A percentile compares a stretch with the other conserved stretches of the same genome.
Conservation (phyloP, 768 basidiomycete species). For the Amanita exitialis region DNA sequence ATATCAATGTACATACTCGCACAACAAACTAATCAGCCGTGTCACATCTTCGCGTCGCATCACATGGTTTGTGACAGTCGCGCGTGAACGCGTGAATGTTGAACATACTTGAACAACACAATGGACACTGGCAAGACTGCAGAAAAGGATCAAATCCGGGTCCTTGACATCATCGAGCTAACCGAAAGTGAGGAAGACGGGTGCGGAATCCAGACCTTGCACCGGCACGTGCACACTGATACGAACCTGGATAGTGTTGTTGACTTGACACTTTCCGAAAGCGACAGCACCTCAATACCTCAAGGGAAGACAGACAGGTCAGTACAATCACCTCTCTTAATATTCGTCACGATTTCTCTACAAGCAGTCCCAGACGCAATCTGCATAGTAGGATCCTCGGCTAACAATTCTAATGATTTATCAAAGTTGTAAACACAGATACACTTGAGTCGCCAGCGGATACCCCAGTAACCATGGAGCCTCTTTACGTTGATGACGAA, state of each 20-base stretch:
- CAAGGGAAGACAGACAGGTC: background rate
- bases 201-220: background rate
- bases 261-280: background rate
- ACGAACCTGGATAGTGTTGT: background rate
- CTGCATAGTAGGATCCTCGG: background rate
- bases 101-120: background rate
- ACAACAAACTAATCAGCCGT: background rate
- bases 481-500: constrained; percentile 8
- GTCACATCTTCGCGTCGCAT: background rate
- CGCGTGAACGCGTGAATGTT: background rate
- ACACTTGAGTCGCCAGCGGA: background rate
- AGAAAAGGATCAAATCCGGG: no score
- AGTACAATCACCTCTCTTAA: background rate
- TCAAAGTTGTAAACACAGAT: background rate
- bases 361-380: background rate
- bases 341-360: no score
- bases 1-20: constrained; percentile 6
- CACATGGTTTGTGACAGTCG: background rate
- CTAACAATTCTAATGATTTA: background rate
- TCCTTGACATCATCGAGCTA: constrained; percentile 1
- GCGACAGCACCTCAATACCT: background rate
- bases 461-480: background rate
- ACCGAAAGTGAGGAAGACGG: background rate
- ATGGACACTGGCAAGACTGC: background rate
- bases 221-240: background rate